phyloP scores from a whole-genome alignment of 106 monocot genomes.

The Dendrobium catenatum region DNA sequence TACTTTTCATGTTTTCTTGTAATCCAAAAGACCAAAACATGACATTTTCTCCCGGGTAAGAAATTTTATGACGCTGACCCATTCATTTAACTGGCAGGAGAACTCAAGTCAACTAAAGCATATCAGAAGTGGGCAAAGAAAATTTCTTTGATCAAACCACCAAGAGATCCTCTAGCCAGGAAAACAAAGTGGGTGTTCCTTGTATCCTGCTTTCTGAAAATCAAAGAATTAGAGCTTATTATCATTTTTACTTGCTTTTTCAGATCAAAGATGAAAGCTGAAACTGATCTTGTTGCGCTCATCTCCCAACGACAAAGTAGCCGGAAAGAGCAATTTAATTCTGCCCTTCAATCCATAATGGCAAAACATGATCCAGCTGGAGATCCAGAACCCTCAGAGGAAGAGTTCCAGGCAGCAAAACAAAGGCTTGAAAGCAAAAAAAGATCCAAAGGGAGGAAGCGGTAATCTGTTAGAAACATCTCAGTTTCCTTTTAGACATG shows the following conservation, averaged over 20 bases:
- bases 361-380: slow-evolving; percentile 30
- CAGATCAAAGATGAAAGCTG: slow-evolving; percentile 58
- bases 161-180: slow-evolving; percentile 57
- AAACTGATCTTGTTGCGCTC: slow-evolving; percentile 53
- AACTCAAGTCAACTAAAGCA: slow-evolving; percentile 65
- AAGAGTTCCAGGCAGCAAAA: slow-evolving; percentile 77
- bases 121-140: slow-evolving; percentile 85
- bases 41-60: too few species aligned
- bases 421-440: slow-evolving; percentile 55
- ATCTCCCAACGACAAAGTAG: slow-evolving; percentile 55
- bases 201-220: neutral
- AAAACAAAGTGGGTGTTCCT: slow-evolving; percentile 37
- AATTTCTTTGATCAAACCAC: slow-evolving; percentile 60
- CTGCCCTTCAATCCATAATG: slow-evolving; percentile 66
- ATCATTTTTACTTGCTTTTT: neutral
- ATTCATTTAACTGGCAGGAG: slow-evolving; percentile 32
- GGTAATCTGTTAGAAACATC: neutral
- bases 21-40: too few species aligned
- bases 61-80: neutral
- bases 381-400: slow-evolving; percentile 64
- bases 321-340: slow-evolving; percentile 69
- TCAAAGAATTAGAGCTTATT: neutral
- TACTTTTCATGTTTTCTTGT: neutral
- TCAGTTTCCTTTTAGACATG: too few species aligned
- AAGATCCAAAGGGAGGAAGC: neutral